Conservation (phyloP, 2,329 filamentous ascomycete species). For the Apiospora sp. region DNA sequence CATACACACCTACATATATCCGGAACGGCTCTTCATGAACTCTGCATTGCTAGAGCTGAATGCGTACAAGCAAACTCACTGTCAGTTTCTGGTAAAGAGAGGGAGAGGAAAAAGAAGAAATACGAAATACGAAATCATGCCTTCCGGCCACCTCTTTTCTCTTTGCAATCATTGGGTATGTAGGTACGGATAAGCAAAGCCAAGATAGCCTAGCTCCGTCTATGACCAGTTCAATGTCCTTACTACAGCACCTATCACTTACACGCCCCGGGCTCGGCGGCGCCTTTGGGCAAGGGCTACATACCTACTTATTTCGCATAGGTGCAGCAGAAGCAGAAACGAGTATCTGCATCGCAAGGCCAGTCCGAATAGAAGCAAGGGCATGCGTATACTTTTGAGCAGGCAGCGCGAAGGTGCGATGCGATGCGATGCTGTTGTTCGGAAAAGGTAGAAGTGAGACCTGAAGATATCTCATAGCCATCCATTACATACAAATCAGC, state of each 20-base stretch:
- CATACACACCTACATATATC: not conserved
- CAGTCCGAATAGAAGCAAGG: not conserved
- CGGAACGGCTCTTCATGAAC: not conserved
- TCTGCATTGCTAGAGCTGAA: not conserved
- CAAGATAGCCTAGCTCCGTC: slow-evolving; percentile 4
- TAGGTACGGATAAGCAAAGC: not conserved
- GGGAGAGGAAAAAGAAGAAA: too few species aligned
- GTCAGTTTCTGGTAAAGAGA: not conserved
- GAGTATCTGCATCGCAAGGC: not conserved
- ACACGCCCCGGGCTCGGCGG: slow-evolving; percentile 1
- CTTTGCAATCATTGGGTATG: not conserved
- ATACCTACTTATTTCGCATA: not conserved
- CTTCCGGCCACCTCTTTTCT: slow-evolving; percentile 16
- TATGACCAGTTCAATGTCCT: not conserved
- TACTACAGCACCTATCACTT: not conserved
- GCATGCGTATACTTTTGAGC: not conserved
- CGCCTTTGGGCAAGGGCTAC: not conserved
- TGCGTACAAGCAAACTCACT: not conserved
- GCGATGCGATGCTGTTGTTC: not conserved
- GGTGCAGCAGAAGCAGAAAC: not conserved
- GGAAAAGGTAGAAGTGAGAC: not conserved
- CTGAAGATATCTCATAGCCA: not conserved
- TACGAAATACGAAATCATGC: slow-evolving; percentile 3
- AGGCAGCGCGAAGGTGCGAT: not conserved
- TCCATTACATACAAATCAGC: not conserved